These are phyloP conservation scores for Lentinula aciculospora DNA, from an alignment of 768 basidiomycete species.

Conservation along the genomic window DNA sequence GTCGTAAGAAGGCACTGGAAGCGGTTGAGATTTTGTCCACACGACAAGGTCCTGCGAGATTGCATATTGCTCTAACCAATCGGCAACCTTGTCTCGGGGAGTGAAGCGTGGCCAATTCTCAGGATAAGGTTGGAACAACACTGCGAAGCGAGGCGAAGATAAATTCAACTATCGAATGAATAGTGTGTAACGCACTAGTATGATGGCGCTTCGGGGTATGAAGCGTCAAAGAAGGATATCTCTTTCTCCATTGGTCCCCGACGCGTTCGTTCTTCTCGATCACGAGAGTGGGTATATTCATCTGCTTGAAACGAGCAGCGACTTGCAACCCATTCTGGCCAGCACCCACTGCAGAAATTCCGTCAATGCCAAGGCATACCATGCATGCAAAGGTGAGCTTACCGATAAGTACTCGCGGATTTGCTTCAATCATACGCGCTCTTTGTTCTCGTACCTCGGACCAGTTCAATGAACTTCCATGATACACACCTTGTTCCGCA, in stretches of 20 bases:
- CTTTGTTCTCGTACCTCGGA: conserved; percentile 26
- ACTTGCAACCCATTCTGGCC: conserved; percentile 31
- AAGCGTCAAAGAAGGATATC: conserved; percentile 54
- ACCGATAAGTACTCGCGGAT: conserved; percentile 36
- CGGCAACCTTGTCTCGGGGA: conserved; percentile 34
- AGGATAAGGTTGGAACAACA: conserved; percentile 2
- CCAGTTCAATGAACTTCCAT: conserved; percentile 29
- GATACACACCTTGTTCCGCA: conserved; percentile 25
- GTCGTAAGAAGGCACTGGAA: conserved; percentile 29
- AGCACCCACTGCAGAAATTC: conserved; percentile 21
- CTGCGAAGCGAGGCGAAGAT: conserved; percentile 6
- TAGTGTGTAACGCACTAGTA: conserved; percentile 13
- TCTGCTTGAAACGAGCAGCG: conserved; percentile 42
- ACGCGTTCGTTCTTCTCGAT: conserved; percentile 51
- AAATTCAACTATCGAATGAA: conserved; percentile 1
- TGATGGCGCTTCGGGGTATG: conserved; percentile 27
- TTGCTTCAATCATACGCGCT: conserved; percentile 27
- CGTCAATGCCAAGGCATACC: conserved; percentile 13
- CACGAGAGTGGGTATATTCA: conserved; percentile 50
- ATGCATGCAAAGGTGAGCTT: conserved; percentile 5
- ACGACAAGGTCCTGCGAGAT: conserved; percentile 33
- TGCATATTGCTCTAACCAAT: conserved; percentile 39
- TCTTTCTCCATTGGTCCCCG: conserved; percentile 58
- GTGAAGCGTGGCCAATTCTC: conserved; percentile 35
- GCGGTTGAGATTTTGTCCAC: conserved; percentile 31